A percentile compares a stretch with the other conserved stretches of the same genome.
Conservation (phyloP, 495 filamentous ascomycete genomes). For the Penicillium turbatum region DNA sequence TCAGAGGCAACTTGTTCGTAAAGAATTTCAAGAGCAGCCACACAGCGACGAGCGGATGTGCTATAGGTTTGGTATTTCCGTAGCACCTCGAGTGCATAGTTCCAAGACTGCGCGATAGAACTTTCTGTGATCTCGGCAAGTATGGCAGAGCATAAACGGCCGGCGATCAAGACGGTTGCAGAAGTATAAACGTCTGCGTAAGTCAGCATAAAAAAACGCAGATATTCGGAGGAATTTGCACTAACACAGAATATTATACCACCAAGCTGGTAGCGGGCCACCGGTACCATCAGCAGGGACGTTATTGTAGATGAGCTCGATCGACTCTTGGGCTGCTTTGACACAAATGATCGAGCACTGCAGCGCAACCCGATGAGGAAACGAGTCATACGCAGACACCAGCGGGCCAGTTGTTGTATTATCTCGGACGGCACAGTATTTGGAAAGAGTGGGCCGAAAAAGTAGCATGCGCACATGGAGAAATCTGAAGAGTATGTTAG, state of each 20-base stretch:
- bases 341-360: slow-evolving; percentile 40
- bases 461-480: slow-evolving; percentile 37
- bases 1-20: slow-evolving; percentile 33
- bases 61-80: slow-evolving; percentile 35
- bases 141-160: slow-evolving; percentile 30
- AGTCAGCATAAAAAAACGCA: neutral
- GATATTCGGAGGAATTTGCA: neutral
- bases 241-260: slow-evolving; percentile 41
- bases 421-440: slow-evolving; percentile 34
- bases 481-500: slow-evolving; percentile 10
- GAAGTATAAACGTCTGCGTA: slow-evolving; percentile 34
- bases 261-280: slow-evolving; percentile 39
- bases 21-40: slow-evolving; percentile 38
- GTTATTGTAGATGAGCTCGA: slow-evolving; percentile 33
- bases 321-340: slow-evolving; percentile 34
- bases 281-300: slow-evolving; percentile 31
- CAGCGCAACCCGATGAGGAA: slow-evolving; percentile 35
- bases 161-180: slow-evolving; percentile 37
- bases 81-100: slow-evolving; percentile 32
- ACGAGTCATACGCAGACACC: slow-evolving; percentile 28
- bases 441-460: slow-evolving; percentile 35
- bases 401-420: slow-evolving; percentile 18
- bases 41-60: slow-evolving; percentile 33
- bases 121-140: slow-evolving; percentile 26
- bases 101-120: slow-evolving; percentile 29